Base-by-base conservation (phyloP, 2,329 filamentous ascomycete genomes). In the Colletotrichum eleusines region DNA sequence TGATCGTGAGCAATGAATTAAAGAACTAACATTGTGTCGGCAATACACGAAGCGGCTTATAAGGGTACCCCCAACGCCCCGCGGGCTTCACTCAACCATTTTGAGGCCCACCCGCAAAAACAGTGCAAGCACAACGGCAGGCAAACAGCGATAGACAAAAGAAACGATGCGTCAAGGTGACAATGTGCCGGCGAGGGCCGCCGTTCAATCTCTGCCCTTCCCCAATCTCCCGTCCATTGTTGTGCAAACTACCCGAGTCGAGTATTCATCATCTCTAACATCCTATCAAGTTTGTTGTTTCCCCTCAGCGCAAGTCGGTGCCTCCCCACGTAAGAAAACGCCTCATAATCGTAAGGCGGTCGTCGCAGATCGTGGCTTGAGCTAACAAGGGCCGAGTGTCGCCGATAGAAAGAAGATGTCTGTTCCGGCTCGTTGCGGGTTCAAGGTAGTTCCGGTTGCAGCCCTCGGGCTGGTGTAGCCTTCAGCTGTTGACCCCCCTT, bases 31-130 rank as follows among this genome's bases (percentile, higher is more conserved):
- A 42, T 42, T 72, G 60, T 55, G 50, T 55, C 66, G 66, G 44
- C 64, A 72, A 72, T 72, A 70, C 69, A 72, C 59, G 40, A 72
- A 70, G 66, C 60, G 69, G 66, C 54, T 70, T 70, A 70, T 61
- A 60, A 72, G 61, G 66, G 69, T 66, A 40, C 69, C 66, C 59
- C 53, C 50, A 72, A 72, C 66, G 60, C 69, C n/a, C 69, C 54
- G 66, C 59, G 48, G 66, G 60, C 46, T 57, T 48, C 35, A 26
- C 40, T 71, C 65, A 61, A 59, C 48, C 33, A 55, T 63, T 31
- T 57, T 48, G 68, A 68, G 68, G 44, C 46, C 59, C 31, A 31
- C 64, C 59, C 58, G 68, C 58, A 58, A 50, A 59, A 68, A 63
- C 54, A 42, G 54, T 59, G 50, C 46, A 68, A 63, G 58, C 54